Evolutionary conservation across 73 alveolate species (phyloP), one percentile per base, ranked within the genome.

Genomic region (Stentor coeruleus): DNA sequence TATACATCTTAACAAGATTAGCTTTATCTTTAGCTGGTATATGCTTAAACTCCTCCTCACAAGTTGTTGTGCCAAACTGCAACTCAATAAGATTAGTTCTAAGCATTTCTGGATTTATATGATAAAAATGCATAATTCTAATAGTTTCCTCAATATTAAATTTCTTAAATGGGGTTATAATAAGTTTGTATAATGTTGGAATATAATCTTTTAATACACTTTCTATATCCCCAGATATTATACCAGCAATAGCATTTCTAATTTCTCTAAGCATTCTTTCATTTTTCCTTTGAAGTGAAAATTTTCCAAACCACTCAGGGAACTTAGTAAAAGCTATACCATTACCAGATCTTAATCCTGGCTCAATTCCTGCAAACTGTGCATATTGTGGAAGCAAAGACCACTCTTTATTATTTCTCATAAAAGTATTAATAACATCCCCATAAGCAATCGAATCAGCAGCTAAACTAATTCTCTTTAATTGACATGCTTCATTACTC

Each of bases 301-400:
- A 81, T 86, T 95, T 95, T 20, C 99, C 99, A 60, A 93, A 41
- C 91, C 91, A 86, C 88, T 93, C 98, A 2, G 99, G 99, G 58
- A 95, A 95, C 74, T 85, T 88, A 0, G 95, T 92, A 79, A 74
- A 95, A 49, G 95, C 93, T 3, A 91, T 89, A 72, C 76, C 90
- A 0, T 95, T 93, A 57, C 83, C 66, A 39, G 84, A 74, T 59
- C 85, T 58, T 55, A 74, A 59, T 58, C 95, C 85, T 49, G 87
- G 80, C 30, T 82, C 87, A 59, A 90, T 76, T 72, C 89, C 74
- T 28, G 93, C 89, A 3, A 83, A 33, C 20, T 86, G 84, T 3
- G 93, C 95, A n/a, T 89, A 80, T 74, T 90, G 91, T 3, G 79
- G 72, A 59, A 90, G 59, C 77, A 90, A 83, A 39, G 91, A 82